Evolutionary conservation across 2,329 filamentous ascomycete species (phyloP), one percentile per base, ranked within the genome.

Genomic region (Juglanconis oblonga): DNA sequence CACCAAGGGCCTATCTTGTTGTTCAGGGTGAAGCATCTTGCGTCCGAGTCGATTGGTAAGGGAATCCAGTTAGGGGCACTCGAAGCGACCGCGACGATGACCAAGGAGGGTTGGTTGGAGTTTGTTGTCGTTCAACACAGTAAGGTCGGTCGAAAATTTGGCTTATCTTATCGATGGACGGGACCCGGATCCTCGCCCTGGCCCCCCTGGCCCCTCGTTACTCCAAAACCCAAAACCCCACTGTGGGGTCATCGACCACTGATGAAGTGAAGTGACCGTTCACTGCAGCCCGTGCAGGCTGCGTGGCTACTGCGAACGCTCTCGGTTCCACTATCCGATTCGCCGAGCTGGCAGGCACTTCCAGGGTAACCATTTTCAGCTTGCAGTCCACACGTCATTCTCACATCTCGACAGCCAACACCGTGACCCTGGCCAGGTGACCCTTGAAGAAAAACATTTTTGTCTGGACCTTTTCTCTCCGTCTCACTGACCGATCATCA

Each of bases 21-120:
- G 77, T 58, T 83, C 81, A 53, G 82, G 82, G 70, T 83, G 81
- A 69, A 82, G 80, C 84, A 86, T 86, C 63, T 66, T 75, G 68
- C 14, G 29, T 17, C 11, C 8, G 32, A 24, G 32, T 11, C 5
- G 17, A 47, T 11, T 49, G n/a, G 38, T 32, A 35, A 4, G 17
- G 45, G 11, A 32, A 3, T 42, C 7, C 9, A 33, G 55, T n/a
- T 4, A 17, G 48, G 24, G 48, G 17, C 47, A 32, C 38, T 56
- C 31, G 2, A 2, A 11, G 7, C 13, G 10, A 29, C 35, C 38
- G 1, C 8, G 13, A n/a, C 9, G 31, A 5, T 35, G 24, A 14
- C 33, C 3, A 32, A 9, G n/a, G 29, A 42, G 40, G 24, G 24
- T 24, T 24, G 24, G 24, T 24, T 24, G 24, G 24, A 24, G 24